These are phyloP conservation scores for Ceratocystiopsis brevicomis DNA, from an alignment of 2,329 filamentous ascomycete species.

Conservation along the genomic window DNA sequence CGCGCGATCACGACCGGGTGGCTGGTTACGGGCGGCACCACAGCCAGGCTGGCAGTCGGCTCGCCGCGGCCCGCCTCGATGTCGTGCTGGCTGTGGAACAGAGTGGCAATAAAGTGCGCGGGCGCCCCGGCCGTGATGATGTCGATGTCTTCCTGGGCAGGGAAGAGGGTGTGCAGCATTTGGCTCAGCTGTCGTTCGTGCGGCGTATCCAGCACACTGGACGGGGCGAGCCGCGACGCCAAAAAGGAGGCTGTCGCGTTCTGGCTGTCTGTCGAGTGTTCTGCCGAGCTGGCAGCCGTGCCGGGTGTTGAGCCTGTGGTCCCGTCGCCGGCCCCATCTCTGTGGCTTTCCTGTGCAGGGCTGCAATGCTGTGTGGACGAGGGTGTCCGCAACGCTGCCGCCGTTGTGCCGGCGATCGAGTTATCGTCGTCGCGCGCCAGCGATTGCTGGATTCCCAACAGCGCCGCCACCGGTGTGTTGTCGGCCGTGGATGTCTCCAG, in stretches of 20 bases:
- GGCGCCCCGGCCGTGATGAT: slow-evolving; percentile 13
- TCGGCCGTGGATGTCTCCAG: slow-evolving; percentile 14
- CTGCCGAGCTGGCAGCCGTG: too few relatives aligned
- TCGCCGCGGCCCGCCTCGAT: slow-evolving; percentile 15
- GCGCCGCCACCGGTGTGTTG: slow-evolving; percentile 14
- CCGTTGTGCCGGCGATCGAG: too few relatives aligned
- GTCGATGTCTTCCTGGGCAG: slow-evolving; percentile 17
- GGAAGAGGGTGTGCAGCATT: slow-evolving; percentile 17
- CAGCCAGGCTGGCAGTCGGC: slow-evolving; percentile 9
- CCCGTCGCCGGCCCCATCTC: too few relatives aligned
- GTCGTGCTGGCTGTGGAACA: slow-evolving; percentile 16
- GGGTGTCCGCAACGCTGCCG: too few relatives aligned
- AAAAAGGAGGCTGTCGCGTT: too few relatives aligned
- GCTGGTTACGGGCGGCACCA: slow-evolving; percentile 16
- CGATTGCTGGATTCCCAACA: slow-evolving; percentile 13
- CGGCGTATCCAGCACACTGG: too few relatives aligned
- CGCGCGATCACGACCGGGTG: slow-evolving; percentile 31
- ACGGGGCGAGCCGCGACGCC: too few relatives aligned
- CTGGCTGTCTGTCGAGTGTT: too few relatives aligned
- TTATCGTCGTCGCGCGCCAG: slow-evolving; percentile 1
- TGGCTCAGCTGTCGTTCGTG: slow-evolving; percentile 13
- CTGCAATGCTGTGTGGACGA: too few relatives aligned
- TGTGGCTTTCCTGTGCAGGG: too few relatives aligned
- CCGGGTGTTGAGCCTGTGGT: too few relatives aligned
- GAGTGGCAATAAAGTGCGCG: slow-evolving; percentile 13